Base-by-base conservation (phyloP, 1,284 basidiomycete genomes). In the Neonothopanus nambi region DNA sequence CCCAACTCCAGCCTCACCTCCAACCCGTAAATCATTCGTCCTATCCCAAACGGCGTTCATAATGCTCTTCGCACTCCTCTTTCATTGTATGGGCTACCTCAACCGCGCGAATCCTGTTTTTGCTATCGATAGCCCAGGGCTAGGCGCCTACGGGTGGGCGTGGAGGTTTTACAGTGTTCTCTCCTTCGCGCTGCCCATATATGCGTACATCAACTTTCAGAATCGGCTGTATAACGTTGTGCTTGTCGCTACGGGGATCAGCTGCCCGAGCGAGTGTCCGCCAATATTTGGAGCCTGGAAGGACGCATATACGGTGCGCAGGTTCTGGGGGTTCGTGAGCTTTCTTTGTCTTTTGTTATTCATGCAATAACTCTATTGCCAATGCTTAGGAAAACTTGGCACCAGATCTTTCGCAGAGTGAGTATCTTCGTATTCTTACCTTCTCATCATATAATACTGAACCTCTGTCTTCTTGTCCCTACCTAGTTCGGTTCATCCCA, bases 281-380 rank as follows among this genome's bases (percentile, higher is more conserved):
- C 64, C 65, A 23, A 18, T 65, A 2, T 73, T 65, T 54, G 70
- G 73, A 11, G 42, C 23, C 15, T 69, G 64, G 67, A 57, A 56
- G 3, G 69, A 71, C 30, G 64, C 69, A 1, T 72, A 70, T 53
- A 71, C 70, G 6, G 54, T 74, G 3, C 62, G 70, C 21, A 62
- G 63, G 8, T 63, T 71, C 41, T 73, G 72, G 72, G 68, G 70
- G 72, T 73, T 40, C 42, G 67, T 62, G 6, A 7, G 7, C 17
- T 17, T 42, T 15, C 26, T 33, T 20, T 13, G 36, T 15, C 11
- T 33, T 23, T 7, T 11, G 1, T n/a, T 33, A n/a, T 41, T 21
- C 36, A 17, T 1, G 13, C 8, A 24, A 30, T 21, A 23, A 26
- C 53, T 20, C 23, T 21, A 9, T 30, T 46, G 17, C 7, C 9